Evolutionary conservation across 148 eudicot species (phyloP).

Genomic region (Gaultheria prostrata): DNA sequence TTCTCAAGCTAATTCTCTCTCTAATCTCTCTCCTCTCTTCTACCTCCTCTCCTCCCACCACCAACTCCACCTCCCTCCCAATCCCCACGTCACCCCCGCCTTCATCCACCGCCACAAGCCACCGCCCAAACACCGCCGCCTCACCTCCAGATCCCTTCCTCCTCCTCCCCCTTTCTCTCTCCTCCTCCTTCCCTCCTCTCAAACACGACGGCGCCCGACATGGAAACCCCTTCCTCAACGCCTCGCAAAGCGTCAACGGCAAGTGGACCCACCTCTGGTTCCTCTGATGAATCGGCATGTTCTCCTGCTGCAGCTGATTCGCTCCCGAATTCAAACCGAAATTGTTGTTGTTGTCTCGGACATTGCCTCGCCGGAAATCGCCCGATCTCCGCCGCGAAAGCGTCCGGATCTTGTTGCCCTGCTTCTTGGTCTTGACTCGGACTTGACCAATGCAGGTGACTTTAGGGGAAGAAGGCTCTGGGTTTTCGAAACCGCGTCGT

Average conservation of each 20-base stretch:
- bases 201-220: slow-evolving; percentile 66
- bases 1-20: slow-evolving; percentile 46
- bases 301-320: slow-evolving; percentile 11
- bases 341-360: background rate
- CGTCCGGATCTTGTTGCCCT: slow-evolving; percentile 50
- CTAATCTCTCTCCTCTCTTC: slow-evolving; percentile 22
- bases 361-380: no score
- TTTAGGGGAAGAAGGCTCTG: slow-evolving; percentile 87
- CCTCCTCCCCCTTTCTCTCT: background rate
- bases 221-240: slow-evolving; percentile 58
- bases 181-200: slow-evolving; percentile 15
- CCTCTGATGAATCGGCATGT: slow-evolving; percentile 34
- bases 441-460: slow-evolving; percentile 97
- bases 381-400: slow-evolving; percentile 30
- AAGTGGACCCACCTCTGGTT: slow-evolving; percentile 88
- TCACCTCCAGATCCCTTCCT: slow-evolving; percentile 44
- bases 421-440: slow-evolving; percentile 75
- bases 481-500: slow-evolving; percentile 59
- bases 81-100: slow-evolving; percentile 21
- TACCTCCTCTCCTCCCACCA: slow-evolving; percentile 37
- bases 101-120: slow-evolving; percentile 59
- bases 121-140: slow-evolving; percentile 53
- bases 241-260: slow-evolving; percentile 79
- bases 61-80: slow-evolving; percentile 55
- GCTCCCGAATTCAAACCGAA: background rate